Base-by-base conservation (phyloP, 78 protist species). In the Pigoraptor vietnamica region DNA sequence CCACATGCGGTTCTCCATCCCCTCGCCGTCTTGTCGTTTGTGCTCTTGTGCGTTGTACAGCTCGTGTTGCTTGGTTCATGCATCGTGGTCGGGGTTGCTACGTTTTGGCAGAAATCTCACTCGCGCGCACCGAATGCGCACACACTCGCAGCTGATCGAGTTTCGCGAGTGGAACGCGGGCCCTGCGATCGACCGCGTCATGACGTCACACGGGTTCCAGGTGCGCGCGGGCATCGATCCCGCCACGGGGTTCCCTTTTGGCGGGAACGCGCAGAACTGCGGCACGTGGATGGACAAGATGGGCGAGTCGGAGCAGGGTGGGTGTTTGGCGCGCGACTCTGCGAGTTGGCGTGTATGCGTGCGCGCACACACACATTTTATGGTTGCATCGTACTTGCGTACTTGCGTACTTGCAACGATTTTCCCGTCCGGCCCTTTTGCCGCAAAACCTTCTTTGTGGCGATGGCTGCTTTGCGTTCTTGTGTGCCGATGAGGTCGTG, bases 221-320 rank as follows among this genome's bases (percentile, higher is more conserved):
- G 84, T 29, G 14, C 67, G 9, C 38, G 93, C 96, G 25, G 32
- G 21, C 38, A 33, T 90, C 32, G 96, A 97, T 82, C 35, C 23
- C 23, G 92, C 37, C 9, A 95, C 95, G 90, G 98, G 98, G 29
- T 91, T 97, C 92, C 82, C 97, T 0, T 90, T 82, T 82, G 99
- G 99, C 88, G 99, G 99, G 23, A 95, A 93, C 81, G 48, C 14
- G 25, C 33, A 2, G 84, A 98, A 98, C 87, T 94, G 97, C 55
- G 99, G 99, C 1, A 97, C 99, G n/a, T 98, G 99, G 99, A 97
- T 96, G 98, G 99, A 98, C 94, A 98, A 98, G 94, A 97, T 97
- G 98, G 99, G 99, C 40, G 87, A 79, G 40, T 67, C 91, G 37
- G 39, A 1, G 14, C 39, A 36, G 9, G 40, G 29, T 25, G 88